A percentile compares a stretch with the other conserved stretches of the same genome.
These are phyloP conservation scores for Starmerella stigmatis DNA, from an alignment of 805 yeast genomes.

Conservation along the genomic window DNA sequence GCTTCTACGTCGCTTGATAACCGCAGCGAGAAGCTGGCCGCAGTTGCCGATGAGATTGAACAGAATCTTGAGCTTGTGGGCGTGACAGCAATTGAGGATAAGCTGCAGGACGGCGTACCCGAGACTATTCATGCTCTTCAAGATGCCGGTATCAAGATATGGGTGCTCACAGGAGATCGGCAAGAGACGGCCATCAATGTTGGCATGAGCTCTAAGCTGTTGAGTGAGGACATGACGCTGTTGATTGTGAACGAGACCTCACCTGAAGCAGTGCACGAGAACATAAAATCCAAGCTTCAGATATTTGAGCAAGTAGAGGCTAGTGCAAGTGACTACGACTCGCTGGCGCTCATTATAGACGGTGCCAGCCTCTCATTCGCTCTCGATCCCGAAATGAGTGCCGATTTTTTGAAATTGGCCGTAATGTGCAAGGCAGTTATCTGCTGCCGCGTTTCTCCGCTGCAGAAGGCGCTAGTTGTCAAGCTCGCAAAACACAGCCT, in stretches of 20 bases:
- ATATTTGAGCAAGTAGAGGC: constrained; percentile 7
- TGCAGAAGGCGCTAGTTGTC: constrained; percentile 93
- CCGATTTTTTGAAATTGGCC: constrained; percentile 66
- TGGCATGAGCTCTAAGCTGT: constrained; percentile 92
- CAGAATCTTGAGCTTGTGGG: constrained; percentile 70
- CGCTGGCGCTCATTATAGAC: constrained; percentile 84
- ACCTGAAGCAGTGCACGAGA: constrained; percentile 62
- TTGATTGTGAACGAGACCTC: constrained; percentile 79
- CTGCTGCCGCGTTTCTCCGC: constrained; percentile 95
- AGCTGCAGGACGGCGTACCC: constrained; percentile 95
- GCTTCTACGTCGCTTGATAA: constrained; percentile 76
- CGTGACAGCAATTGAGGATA: constrained; percentile 97
- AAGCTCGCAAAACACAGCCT: constrained; percentile 79
- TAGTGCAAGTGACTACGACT: constrained; percentile 60
- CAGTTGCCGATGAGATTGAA: constrained; percentile 83
- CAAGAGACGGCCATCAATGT: constrained; percentile 98
- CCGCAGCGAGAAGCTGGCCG: constrained; percentile 68
- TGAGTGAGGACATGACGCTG: constrained; percentile 92
- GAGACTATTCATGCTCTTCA: constrained; percentile 92
- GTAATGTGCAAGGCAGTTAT: constrained; percentile 87
- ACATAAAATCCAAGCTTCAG: constrained; percentile 60
- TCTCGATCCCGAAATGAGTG: constrained; percentile 69
- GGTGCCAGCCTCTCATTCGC: constrained; percentile 87
- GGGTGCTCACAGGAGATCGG: constrained; percentile 98
- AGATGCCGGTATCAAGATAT: constrained; percentile 90